Evolutionary conservation across 139 green algal species (phyloP).

Genomic region (Penium margaritaceum): DNA sequence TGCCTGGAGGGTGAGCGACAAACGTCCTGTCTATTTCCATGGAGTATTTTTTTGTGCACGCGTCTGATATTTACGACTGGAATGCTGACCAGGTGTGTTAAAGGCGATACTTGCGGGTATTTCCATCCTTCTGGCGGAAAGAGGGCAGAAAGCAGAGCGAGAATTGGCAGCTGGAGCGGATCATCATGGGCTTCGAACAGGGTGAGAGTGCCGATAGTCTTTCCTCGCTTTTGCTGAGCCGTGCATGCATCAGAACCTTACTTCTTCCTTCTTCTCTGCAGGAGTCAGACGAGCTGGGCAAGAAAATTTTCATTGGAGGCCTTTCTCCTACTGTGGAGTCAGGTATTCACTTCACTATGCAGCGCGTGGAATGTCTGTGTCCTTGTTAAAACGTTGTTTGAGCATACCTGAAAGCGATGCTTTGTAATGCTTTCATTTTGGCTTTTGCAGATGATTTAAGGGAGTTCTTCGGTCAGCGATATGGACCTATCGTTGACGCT

Average conservation of each 20-base stretch:
- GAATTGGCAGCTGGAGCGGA: neutral
- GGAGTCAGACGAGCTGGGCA: constrained; percentile 26
- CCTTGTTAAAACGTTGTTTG: too few relatives aligned
- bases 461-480: constrained; percentile 38
- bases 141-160: neutral
- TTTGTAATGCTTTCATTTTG: neutral
- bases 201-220: neutral
- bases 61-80: neutral
- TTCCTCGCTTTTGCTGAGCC: neutral
- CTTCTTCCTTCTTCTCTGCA: neutral
- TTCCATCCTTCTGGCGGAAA: constrained; percentile 3
- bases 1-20: constrained; percentile 37
- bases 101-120: constrained; percentile 22
- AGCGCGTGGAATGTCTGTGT: too few relatives aligned
- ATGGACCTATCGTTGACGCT: constrained; percentile 36
- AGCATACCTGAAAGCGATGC: too few relatives aligned
- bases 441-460: constrained; percentile 35
- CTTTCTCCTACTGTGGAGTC: constrained; percentile 40
- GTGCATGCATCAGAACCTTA: neutral
- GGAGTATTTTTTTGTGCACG: neutral
- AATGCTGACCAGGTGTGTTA: constrained; percentile 20
- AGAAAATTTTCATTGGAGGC: constrained; percentile 42
- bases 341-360: too few relatives aligned
- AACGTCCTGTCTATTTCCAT: neutral
- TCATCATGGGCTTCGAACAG: constrained; percentile 10